phyloP scores from a whole-genome alignment of 2,329 filamentous ascomycete genomes.

The Helminthosporium solani region DNA sequence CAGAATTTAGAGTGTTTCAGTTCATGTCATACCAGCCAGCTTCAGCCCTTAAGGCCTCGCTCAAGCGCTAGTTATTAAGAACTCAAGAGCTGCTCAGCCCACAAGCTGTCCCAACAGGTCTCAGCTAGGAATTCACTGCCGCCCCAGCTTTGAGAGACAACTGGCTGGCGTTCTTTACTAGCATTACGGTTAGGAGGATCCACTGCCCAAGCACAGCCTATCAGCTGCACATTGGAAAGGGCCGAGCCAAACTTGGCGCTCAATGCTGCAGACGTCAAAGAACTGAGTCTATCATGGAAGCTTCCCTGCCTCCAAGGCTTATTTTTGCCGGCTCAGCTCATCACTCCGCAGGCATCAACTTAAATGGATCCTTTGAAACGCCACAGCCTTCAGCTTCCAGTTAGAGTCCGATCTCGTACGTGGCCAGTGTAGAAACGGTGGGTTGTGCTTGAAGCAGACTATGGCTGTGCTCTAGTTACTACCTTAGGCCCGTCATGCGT shows the following conservation, averaged over 20 bases:
- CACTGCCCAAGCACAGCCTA: constrained; percentile 4
- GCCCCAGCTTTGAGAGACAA: no score
- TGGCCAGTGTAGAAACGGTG: constrained; percentile 4
- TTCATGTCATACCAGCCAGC: constrained; percentile 4
- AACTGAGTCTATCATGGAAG: constrained; percentile 6
- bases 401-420: constrained; percentile 5
- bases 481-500: constrained; percentile 1
- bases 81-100: constrained; percentile 4
- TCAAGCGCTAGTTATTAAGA: constrained; percentile 4
- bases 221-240: constrained; percentile 4
- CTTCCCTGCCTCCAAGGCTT: constrained; percentile 3
- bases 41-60: constrained; percentile 2
- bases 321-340: constrained; percentile 4
- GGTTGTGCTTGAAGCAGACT: constrained; percentile 4
- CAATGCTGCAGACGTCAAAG: constrained; percentile 5
- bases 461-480: constrained; percentile 6
- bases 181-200: background rate
- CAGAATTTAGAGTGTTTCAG: constrained; percentile 6
- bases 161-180: no score
- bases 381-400: constrained; percentile 5
- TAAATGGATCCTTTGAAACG: constrained; percentile 5
- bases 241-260: constrained; percentile 4
- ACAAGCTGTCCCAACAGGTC: constrained; percentile 1
- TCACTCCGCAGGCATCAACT: constrained; percentile 2
- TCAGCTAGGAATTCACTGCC: constrained; percentile 4